A percentile compares a stretch with the other conserved stretches of the same genome.
phyloP scores from a whole-genome alignment of 768 basidiomycete species.

The Boletellus ananas region DNA sequence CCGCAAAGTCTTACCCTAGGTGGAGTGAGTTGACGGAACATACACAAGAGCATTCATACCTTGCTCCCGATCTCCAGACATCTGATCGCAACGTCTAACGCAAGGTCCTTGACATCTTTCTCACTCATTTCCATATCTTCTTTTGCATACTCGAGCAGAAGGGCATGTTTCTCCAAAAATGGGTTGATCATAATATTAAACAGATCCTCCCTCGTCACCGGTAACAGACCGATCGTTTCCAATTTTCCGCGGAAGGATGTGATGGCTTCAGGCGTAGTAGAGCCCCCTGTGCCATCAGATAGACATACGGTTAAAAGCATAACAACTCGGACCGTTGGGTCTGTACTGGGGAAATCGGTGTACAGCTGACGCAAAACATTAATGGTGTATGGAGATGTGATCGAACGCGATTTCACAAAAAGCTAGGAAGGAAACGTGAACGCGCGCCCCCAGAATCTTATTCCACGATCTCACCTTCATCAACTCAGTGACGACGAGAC shows the following conservation, averaged over 20 bases:
- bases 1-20: slow-evolving; percentile 63
- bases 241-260: slow-evolving; percentile 46
- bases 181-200: slow-evolving; percentile 63
- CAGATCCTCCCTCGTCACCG: slow-evolving; percentile 56
- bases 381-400: slow-evolving; percentile 46
- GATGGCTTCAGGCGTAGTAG: slow-evolving; percentile 25
- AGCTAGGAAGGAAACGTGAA: slow-evolving; percentile 40
- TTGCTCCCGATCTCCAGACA: slow-evolving; percentile 62
- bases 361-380: slow-evolving; percentile 59
- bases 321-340: slow-evolving; percentile 61
- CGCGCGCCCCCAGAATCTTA: neutral
- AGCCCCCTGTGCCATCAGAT: slow-evolving; percentile 24
- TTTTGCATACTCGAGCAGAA: slow-evolving; percentile 49
- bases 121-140: slow-evolving; percentile 40
- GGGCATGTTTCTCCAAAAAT: slow-evolving; percentile 57
- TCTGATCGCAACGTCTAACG: slow-evolving; percentile 55
- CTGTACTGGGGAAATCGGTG: slow-evolving; percentile 60
- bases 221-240: slow-evolving; percentile 51
- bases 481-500: slow-evolving; percentile 55
- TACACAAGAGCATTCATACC: slow-evolving; percentile 14
- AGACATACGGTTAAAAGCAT: slow-evolving; percentile 71
- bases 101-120: slow-evolving; percentile 43
- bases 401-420: slow-evolving; percentile 66
- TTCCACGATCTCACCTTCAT: slow-evolving; percentile 48
- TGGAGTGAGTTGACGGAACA: slow-evolving; percentile 10